phyloP scores from a whole-genome alignment of 2,329 filamentous ascomycete genomes.

The Fusarium zealandicum region DNA sequence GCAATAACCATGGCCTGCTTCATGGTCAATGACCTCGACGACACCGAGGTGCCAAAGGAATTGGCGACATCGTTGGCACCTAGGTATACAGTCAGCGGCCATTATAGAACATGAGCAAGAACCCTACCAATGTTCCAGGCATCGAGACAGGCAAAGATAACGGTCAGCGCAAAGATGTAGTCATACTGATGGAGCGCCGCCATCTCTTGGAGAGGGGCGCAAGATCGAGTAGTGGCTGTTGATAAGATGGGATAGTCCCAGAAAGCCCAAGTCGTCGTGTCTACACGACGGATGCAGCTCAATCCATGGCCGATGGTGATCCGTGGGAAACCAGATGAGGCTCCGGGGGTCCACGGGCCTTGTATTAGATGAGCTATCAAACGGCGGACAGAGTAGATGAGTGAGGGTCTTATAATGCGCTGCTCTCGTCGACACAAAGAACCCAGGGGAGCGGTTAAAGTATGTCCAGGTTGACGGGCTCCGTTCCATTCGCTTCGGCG shows the following conservation, averaged over 20 bases:
- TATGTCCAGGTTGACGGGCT: constrained; percentile 6
- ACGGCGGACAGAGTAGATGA: not conserved
- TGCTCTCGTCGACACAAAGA: not conserved
- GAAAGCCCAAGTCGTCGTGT: constrained; percentile 3
- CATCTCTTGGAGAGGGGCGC: constrained; percentile 36
- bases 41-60: constrained; percentile 76
- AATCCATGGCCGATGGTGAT: constrained; percentile 28
- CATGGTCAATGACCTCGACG: constrained; percentile 70
- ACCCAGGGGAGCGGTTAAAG: constrained; percentile 29
- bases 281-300: constrained; percentile 29
- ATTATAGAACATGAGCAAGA: not conserved
- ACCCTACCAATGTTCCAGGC: constrained; percentile 64
- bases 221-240: not conserved
- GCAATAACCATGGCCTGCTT: constrained; percentile 66
- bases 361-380: constrained; percentile 14
- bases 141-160: constrained; percentile 64
- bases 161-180: constrained; percentile 64
- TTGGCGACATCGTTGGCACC: constrained; percentile 75
- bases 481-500: constrained; percentile 6
- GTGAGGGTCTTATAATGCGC: constrained; percentile 4
- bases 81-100: constrained; percentile 35
- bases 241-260: not conserved
- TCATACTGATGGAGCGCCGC: constrained; percentile 56
- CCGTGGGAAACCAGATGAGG: constrained; percentile 18
- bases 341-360: constrained; percentile 1